Base-by-base conservation (phyloP, 83 land plant species). In the Larix sibirica region DNA sequence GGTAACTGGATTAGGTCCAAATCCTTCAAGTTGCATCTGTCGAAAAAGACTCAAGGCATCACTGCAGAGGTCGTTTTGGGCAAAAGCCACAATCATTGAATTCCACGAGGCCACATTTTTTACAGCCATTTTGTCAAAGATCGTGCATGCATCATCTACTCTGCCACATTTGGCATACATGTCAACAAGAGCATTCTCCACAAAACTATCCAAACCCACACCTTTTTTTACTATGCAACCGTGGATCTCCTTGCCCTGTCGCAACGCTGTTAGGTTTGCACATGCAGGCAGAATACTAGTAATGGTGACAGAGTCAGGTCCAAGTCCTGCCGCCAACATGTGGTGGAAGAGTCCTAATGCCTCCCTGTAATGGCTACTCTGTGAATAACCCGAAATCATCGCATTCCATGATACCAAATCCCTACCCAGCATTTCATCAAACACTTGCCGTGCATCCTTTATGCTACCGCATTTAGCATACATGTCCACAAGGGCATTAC, bases 1-100 rank as follows among this genome's bases (percentile, higher is more conserved):
- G 0, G 91, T 91, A 62, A 89, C 90, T 77, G 89, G 33, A 86
- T 88, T 88, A 26, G 95, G 92, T 13, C 38, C 44, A 24, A 84
- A 5, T n/a, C 84, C 86, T n/a, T 18, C 31, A 16, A 58, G 21
- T 42, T 36, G 47, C 88, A 86, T 86, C 54, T 83, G 64, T 54
- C 18, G 21, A 16, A 86, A 76, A 23, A 80, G 28, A 12, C 24
- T 14, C 23, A 83, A 56, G 10, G 85, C 89, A 24, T 87, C 82
- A 7, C 6, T 26, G 16, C 54, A 44, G 20, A 16, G 24, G 5
- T 74, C 74, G 33, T 69, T 69, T 69, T 69, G 33, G 38, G 74
- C 74, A 17, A 33, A 69, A 18, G n/a, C 74, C 33, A 40, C 74
- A 17, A 69, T 36, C 74, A 69, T 69, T 17, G 74, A 36, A 69